Base-by-base conservation (phyloP, 129 eudicot species). In the Lactuca sativa region DNA sequence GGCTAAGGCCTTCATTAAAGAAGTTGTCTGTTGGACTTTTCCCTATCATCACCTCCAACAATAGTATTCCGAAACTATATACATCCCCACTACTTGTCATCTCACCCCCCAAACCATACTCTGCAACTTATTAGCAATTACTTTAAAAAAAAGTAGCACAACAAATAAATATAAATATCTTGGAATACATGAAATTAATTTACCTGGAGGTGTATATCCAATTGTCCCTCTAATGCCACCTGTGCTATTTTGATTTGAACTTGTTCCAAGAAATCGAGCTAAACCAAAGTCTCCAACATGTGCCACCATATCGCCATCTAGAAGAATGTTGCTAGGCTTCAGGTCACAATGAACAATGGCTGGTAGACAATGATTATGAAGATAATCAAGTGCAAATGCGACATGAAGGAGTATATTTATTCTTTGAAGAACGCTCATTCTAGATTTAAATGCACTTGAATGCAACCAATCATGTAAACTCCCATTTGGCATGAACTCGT, bases 11-110 rank as follows among this genome's bases (percentile, higher is more conserved):
- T 3, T 36, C 40, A 0, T 36, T 36, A 36, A 36, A 36, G 40
- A 55, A 71, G 21, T 78, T 61, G 14, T 77, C 71, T 7, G 82
- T 78, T 15, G 82, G 82, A 41, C 67, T 78, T 74, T 78, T 78
- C 7, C 82, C 73, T 0, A 77, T 78, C 44, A 78, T 56, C 73
- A 78, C 59, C 66, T 78, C 82, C 58, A 78, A 40, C 36, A 78
- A 56, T 62, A 78, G 66, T 49, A 78, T 78, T 52, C 82, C 82
- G 15, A 52, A 78, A 44, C 82, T 78, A 38, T 77, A 77, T 4
- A 77, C 81, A 30, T 77, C 81, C n/a, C 81, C 81, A 12, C n/a
- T 41, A 36, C 76, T 78, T 9, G 82, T 31, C 59, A 51, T 17
- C 57, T 78, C 60, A 9, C 71, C 62, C 15, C 82, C 77, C 32